phyloP scores from a whole-genome alignment of 345 rosid genomes.

The Citrus glauca region DNA sequence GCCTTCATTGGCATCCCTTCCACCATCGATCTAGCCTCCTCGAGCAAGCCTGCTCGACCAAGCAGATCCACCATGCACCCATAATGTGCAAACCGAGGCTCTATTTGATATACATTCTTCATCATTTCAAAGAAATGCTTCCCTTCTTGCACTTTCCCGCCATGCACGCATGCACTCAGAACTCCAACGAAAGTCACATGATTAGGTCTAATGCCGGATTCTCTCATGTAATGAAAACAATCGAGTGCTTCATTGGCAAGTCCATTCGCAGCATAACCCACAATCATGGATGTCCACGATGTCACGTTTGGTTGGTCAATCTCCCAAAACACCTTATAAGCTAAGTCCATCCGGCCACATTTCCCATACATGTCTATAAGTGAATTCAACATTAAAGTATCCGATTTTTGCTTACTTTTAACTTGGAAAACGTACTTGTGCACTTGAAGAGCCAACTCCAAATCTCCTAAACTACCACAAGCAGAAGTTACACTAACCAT shows the following conservation, averaged over 20 bases:
- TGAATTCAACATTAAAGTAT: conserved; percentile 68
- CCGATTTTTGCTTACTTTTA: conserved; percentile 34
- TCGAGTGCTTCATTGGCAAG: conserved; percentile 51
- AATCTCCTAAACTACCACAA: conserved; percentile 70
- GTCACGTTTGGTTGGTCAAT: conserved; percentile 60
- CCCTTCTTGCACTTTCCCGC: conserved; percentile 74
- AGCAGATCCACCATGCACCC: conserved; percentile 85
- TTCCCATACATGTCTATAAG: conserved; percentile 76
- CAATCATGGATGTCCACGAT: conserved; percentile 86
- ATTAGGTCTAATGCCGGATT: conserved; percentile 52
- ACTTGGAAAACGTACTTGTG: conserved; percentile 70
- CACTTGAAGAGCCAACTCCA: conserved; percentile 62
- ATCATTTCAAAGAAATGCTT: conserved; percentile 50
- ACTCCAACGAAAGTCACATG: conserved; percentile 73
- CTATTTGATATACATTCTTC: conserved; percentile 45
- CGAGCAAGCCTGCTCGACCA: conserved; percentile 64
- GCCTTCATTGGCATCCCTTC: conserved; percentile 82
- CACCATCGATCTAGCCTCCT: conserved; percentile 62
- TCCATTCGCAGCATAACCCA: conserved; percentile 65
- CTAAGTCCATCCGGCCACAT: conserved; percentile 84
- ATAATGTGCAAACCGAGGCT: conserved; percentile 54
- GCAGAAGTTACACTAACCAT: conserved; percentile 74
- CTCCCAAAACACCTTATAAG: conserved; percentile 41
- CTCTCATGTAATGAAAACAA: conserved; percentile 55
- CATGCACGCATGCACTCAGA: conserved; percentile 81